Conservation (phyloP, 1,284 basidiomycete species). For the Moniliella sp. region DNA sequence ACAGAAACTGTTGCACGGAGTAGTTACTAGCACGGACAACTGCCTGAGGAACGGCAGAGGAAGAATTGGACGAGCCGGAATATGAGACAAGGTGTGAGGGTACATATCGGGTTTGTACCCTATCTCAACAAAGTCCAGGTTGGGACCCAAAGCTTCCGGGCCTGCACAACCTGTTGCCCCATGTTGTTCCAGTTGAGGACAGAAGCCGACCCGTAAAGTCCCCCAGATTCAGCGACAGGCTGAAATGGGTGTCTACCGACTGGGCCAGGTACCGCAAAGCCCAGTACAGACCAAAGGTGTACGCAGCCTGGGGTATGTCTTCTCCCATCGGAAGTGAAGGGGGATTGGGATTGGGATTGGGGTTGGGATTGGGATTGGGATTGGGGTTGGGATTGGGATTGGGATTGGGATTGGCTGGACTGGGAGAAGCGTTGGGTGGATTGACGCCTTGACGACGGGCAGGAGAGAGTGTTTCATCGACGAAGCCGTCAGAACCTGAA, state of each 20-base stretch:
- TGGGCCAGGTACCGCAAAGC: no score
- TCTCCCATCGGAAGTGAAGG: no score
- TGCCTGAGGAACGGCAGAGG: no score
- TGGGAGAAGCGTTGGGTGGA: conserved; percentile 2
- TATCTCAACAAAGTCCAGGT: conserved; percentile 39
- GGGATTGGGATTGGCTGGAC: conserved; percentile 3
- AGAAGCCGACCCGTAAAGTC: conserved; percentile 3
- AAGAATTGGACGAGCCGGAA: no score
- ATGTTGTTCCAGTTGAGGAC: no score
- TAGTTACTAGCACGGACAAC: conserved; percentile 35
- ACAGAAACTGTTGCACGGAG: conserved; percentile 37
- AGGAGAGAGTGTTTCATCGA: conserved; percentile 2
- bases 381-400: no score
- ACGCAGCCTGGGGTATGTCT: no score
- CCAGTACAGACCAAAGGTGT: no score
- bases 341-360: no score
- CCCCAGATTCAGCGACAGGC: conserved; percentile 4
- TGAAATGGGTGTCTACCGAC: neutral
- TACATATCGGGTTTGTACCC: conserved; percentile 44
- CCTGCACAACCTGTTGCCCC: conserved; percentile 3
- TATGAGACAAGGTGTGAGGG: conserved; percentile 2
- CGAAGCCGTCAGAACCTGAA: no score
- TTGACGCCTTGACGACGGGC: conserved; percentile 4
- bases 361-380: no score
- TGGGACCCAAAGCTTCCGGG: conserved; percentile 12